Evolutionary conservation across 2,329 filamentous ascomycete species (phyloP), one percentile per base, ranked within the genome.

Genomic region (Cordyceps militaris): DNA sequence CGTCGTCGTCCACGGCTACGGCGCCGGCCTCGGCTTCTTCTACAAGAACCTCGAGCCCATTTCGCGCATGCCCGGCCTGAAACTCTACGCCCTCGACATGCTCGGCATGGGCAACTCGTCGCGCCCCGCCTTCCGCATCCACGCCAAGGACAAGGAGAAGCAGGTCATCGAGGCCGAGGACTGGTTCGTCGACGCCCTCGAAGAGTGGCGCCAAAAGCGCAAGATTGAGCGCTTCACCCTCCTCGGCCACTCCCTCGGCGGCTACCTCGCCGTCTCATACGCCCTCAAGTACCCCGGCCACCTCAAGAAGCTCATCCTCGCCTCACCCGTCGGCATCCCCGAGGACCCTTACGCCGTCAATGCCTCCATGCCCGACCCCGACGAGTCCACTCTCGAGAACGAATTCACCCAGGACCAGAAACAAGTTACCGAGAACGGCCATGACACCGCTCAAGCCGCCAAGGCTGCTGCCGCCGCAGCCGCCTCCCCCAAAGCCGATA

Each of bases 1-100:
- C 16, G 93, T 99, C 46, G 96, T 99, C 84, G 77, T 99, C 4
- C 94, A 99, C 69, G 94, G 94, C 61, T 99, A 99, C 71, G 94
- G 94, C 48, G 94, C 94, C 2, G 94, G 94, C 0, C 80, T 99
- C 0, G 94, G 93, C 23, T 97, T 99, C 74, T 99, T 96, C 79
- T 99, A 97, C 79, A 93, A 94, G 74, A 99, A 99, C 70, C 96
- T 96, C 60, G 94, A 99, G 71, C 85, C 87, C 6, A 75, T 99
- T 34, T 92, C 87, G 47, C 85, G 92, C 19, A 75, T 85, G 1
- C 78, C 81, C 28, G 91, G 92, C 28, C 95, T 94, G 85, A 92
- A 90, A 66, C 75, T 99, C 19, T 97, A 94, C 69, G 91, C 93
- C 1, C 77, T 99, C n/a, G 93, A 99, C 67, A 84, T 97, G 80